Evolutionary conservation across 495 filamentous ascomycete genomes (phyloP).

Genomic region (Darksidea phi): DNA sequence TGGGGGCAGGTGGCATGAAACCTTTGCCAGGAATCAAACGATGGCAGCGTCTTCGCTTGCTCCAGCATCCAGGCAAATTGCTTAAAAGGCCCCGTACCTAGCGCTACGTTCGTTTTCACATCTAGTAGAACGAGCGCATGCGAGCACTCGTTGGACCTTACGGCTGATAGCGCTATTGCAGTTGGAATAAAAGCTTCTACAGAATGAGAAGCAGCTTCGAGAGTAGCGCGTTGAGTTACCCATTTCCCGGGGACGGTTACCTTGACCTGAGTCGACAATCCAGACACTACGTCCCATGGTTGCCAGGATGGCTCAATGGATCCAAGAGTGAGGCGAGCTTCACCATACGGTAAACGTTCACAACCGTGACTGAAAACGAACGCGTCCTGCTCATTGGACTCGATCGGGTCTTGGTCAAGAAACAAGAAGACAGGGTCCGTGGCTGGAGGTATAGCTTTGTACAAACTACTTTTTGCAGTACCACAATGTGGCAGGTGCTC

Average conservation of each 20-base stretch:
- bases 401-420: constrained; percentile 57
- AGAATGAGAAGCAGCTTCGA: too few species aligned
- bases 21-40: background rate
- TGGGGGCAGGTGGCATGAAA: background rate
- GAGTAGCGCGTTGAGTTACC: too few species aligned
- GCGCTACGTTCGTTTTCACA: constrained; percentile 23
- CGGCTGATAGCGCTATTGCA: too few species aligned
- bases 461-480: constrained; percentile 60
- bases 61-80: constrained; percentile 19
- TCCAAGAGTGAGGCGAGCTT: constrained; percentile 52
- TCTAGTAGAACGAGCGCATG: constrained; percentile 12
- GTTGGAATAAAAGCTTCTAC: too few species aligned
- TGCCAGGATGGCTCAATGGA: constrained; percentile 42
- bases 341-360: constrained; percentile 53
- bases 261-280: background rate
- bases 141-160: background rate
- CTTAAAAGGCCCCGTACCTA: background rate
- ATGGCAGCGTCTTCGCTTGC: background rate
- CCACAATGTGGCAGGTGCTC: constrained; percentile 61
- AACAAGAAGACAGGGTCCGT: constrained; percentile 59
- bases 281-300: constrained; percentile 22
- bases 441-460: constrained; percentile 39
- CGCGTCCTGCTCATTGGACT: constrained; percentile 51
- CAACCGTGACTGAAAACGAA: constrained; percentile 65
- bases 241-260: background rate